Conservation (phyloP, 2,329 filamentous ascomycete species). For the Fusarium tricinctum region DNA sequence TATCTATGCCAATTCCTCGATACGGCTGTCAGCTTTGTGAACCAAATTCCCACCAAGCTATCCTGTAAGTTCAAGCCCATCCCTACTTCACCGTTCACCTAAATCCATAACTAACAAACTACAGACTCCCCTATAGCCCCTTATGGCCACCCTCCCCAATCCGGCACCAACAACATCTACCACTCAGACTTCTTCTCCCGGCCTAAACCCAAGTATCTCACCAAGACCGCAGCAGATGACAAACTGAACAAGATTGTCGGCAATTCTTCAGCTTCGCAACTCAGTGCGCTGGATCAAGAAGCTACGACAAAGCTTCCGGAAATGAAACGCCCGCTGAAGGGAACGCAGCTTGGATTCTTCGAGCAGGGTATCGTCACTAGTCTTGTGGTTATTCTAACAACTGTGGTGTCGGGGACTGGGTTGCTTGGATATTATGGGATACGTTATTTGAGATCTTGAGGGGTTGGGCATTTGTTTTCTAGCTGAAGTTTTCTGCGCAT, state of each 20-base stretch:
- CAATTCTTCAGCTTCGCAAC: neutral
- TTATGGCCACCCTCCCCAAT: constrained; percentile 4
- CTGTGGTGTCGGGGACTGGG: constrained; percentile 20
- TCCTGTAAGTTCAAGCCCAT: constrained; percentile 7
- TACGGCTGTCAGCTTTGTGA: constrained; percentile 21
- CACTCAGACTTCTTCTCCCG: constrained; percentile 16
- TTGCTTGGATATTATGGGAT: constrained; percentile 31
- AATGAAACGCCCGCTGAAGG: constrained; percentile 26
- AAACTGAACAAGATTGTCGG: constrained; percentile 1
- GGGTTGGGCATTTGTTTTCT: rapidly evolving
- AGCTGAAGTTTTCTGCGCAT: no score
- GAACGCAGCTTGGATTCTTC: constrained; percentile 28
- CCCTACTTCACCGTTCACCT: no score
- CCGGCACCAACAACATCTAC: constrained; percentile 1
- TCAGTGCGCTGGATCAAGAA: constrained; percentile 8
- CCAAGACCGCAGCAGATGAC: neutral
- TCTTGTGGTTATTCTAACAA: constrained; percentile 21
- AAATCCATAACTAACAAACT: neutral
- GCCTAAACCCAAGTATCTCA: constrained; percentile 30
- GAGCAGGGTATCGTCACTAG: constrained; percentile 39
- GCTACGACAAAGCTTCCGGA: constrained; percentile 17
- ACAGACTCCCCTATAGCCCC: constrained; percentile 29
- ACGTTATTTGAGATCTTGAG: constrained; percentile 16
- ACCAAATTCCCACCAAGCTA: constrained; percentile 23
- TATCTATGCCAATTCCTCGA: constrained; percentile 33